A percentile compares a stretch with the other conserved stretches of the same genome.
These are phyloP conservation scores for Lactarius evosmus DNA, from an alignment of 768 basidiomycete species.

Conservation along the genomic window DNA sequence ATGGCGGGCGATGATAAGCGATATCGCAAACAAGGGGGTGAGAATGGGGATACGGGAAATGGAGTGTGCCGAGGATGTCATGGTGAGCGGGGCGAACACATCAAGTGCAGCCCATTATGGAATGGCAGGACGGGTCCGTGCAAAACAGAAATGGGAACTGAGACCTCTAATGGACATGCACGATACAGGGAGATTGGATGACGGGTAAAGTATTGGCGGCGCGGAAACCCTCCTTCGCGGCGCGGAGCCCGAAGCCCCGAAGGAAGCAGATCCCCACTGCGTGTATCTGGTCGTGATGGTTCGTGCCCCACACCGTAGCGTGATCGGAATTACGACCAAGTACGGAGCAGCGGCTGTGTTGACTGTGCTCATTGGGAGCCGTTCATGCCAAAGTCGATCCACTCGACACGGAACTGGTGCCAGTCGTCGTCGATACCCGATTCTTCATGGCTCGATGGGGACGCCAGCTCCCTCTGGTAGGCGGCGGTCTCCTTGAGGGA, in stretches of 20 bases:
- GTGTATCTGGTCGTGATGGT: background rate
- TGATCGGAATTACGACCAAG: background rate
- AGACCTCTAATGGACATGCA: conserved; percentile 4
- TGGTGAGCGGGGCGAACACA: conserved; percentile 7
- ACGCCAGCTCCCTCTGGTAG: conserved; percentile 6
- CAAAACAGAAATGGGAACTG: conserved; percentile 1
- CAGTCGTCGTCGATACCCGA: conserved; percentile 16
- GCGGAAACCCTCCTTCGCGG: background rate
- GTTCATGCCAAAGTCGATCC: conserved; percentile 19
- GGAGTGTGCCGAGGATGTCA: background rate
- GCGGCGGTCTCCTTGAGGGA: conserved; percentile 1
- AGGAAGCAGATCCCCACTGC: background rate
- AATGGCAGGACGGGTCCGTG: background rate
- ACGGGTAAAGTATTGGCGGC: background rate
- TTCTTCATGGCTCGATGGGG: conserved; percentile 2
- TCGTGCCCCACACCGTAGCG: background rate
- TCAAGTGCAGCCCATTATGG: conserved; percentile 16
- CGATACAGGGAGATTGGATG: background rate
- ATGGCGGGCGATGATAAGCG: conserved; percentile 4
- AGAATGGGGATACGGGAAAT: background rate
- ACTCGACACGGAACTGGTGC: conserved; percentile 26
- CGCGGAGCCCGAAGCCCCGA: background rate
- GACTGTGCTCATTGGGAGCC: background rate
- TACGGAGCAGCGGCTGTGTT: background rate
- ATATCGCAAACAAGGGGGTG: background rate